A percentile compares a stretch with the other conserved stretches of the same genome.
Conservation (phyloP, 2,329 filamentous ascomycete genomes). For the Aspergillus ochraceoroseus region DNA sequence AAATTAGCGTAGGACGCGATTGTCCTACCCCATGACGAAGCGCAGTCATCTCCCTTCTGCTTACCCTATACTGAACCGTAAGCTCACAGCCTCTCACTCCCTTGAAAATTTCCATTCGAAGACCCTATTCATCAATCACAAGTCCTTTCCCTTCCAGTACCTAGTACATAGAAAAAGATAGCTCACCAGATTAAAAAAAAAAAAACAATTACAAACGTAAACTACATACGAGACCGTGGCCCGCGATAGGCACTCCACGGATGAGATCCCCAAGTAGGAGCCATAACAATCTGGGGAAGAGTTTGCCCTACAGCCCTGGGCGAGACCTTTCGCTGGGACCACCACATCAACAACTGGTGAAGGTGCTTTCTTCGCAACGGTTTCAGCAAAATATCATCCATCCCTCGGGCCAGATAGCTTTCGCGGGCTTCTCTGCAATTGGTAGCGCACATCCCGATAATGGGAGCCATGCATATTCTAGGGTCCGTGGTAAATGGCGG, state of each 20-base stretch:
- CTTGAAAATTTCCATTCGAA: too few species aligned
- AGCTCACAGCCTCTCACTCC: too few species aligned
- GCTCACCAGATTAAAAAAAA: too few species aligned
- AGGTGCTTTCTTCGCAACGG: neutral
- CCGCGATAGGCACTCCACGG: conserved; percentile 1
- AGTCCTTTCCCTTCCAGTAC: too few species aligned
- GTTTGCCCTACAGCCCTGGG: neutral
- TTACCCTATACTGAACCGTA: too few species aligned
- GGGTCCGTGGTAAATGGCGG: conserved; percentile 10
- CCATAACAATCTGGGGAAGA: neutral
- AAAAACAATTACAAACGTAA: too few species aligned
- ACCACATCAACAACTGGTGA: neutral
- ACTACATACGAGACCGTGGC: conserved; percentile 6
- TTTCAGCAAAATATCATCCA: conserved; percentile 3
- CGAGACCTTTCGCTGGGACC: conserved; percentile 1
- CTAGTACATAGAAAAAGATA: too few species aligned
- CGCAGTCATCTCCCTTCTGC: too few species aligned
- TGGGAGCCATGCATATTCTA: conserved; percentile 1
- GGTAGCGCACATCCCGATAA: conserved; percentile 4
- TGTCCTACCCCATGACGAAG: too few species aligned
- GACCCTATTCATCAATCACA: too few species aligned
- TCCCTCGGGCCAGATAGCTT: neutral
- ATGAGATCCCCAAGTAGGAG: neutral
- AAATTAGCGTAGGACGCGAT: too few species aligned
- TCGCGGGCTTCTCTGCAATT: neutral